Conservation (phyloP, 169 alveolate species). For the Cystoisospora suis region DNA sequence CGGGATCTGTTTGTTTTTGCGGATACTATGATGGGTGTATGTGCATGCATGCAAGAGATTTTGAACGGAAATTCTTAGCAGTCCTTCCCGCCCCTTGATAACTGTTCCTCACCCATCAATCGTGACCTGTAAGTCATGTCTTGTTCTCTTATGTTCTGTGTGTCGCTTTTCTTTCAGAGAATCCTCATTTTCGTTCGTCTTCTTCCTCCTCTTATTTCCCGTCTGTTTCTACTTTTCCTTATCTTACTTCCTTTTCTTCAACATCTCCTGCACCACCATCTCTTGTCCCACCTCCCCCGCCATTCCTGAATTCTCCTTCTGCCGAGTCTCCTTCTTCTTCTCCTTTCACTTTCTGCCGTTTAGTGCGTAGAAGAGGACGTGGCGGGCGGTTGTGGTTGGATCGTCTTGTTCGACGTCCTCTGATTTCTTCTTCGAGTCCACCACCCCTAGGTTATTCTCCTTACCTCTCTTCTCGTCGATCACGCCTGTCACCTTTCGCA, state of each 20-base stretch:
- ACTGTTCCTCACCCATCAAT: no score
- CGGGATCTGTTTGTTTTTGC: no score
- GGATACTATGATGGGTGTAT: no score
- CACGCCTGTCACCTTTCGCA: no score
- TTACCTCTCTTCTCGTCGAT: no score
- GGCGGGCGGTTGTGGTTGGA: slow-evolving; percentile 53
- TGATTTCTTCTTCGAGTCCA: neutral
- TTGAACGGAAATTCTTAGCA: no score
- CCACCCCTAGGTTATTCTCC: no score
- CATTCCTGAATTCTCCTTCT: neutral
- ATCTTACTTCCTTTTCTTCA: neutral
- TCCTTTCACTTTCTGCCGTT: neutral
- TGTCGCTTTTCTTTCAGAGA: neutral
- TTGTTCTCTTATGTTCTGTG: neutral
- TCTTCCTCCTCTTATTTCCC: neutral
- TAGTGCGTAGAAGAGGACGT: slow-evolving; percentile 37
- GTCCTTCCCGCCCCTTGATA: no score
- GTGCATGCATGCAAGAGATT: no score
- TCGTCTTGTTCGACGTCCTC: neutral
- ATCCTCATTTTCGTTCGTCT: neutral
- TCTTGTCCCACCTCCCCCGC: slow-evolving; percentile 37
- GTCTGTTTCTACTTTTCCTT: neutral
- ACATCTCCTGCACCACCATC: slow-evolving; percentile 37
- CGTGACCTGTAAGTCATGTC: neutral
- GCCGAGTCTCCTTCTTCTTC: neutral